phyloP scores from a whole-genome alignment of 306 rosid species.

The Canavalia gladiata region DNA sequence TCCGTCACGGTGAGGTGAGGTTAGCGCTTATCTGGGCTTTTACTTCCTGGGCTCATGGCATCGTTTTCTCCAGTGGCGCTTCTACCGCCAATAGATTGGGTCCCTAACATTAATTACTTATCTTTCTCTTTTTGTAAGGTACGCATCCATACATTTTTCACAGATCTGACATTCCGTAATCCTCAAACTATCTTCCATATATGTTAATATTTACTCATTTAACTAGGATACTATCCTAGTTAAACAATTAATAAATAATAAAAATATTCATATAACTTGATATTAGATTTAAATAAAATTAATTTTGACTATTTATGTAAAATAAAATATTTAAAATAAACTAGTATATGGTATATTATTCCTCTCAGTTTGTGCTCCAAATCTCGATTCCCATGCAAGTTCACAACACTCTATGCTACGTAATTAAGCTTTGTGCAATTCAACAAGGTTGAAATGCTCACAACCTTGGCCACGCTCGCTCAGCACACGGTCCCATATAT shows the following conservation, averaged over 20 bases:
- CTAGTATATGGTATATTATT: not conserved
- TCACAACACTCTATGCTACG: constrained; percentile 57
- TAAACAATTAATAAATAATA: not conserved
- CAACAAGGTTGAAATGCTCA: constrained; percentile 67
- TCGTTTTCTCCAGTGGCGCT: constrained; percentile 44
- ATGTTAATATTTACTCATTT: not conserved
- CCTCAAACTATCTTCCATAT: constrained; percentile 53
- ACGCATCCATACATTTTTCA: constrained; percentile 48
- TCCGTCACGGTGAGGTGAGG: not conserved
- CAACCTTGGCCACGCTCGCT: constrained; percentile 67
- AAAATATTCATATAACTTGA: too few relatives aligned
- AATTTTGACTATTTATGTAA: not conserved
- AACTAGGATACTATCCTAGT: not conserved
- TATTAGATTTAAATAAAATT: too few relatives aligned
- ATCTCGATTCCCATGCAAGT: constrained; percentile 68
- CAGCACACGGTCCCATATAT: constrained; percentile 72
- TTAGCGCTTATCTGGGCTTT: constrained; percentile 48
- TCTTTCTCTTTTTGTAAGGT: constrained; percentile 51
- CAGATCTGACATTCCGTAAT: constrained; percentile 89
- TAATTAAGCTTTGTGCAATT: constrained; percentile 52
- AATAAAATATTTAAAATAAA: too few relatives aligned
- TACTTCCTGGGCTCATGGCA: not conserved
- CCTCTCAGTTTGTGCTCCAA: constrained; percentile 48
- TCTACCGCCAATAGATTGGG: not conserved
- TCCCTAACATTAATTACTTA: constrained; percentile 2